phyloP scores from a whole-genome alignment of 139 green algal species.

The Chlorella vulgaris region DNA sequence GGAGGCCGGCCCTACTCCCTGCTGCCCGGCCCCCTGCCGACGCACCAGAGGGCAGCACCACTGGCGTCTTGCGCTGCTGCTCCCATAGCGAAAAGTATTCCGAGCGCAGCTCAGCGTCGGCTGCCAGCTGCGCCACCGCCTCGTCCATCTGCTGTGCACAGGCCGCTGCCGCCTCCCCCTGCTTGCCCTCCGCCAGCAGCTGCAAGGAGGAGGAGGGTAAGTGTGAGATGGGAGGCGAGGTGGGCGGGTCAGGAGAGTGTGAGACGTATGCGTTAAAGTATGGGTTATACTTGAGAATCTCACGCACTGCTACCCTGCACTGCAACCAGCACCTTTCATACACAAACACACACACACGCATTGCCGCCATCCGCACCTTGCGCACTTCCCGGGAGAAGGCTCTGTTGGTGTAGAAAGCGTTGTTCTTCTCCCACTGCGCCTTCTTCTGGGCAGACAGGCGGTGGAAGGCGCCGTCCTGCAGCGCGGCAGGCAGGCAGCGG shows the following conservation, averaged over 20 bases:
- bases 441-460: conserved; percentile 23
- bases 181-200: conserved; percentile 32
- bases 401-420: conserved; percentile 49
- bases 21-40: no score
- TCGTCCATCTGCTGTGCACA: conserved; percentile 43
- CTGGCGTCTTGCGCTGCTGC: conserved; percentile 35
- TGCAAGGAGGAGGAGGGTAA: background rate
- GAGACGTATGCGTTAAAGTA: no score
- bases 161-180: conserved; percentile 41
- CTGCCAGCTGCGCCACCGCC: conserved; percentile 17
- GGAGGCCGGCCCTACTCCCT: background rate
- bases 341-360: no score
- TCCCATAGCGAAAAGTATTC: conserved; percentile 51
- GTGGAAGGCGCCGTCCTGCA: conserved; percentile 44
- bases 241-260: no score
- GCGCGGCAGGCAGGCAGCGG: no score
- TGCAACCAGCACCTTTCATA: no score
- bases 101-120: conserved; percentile 24
- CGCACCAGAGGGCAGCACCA: conserved; percentile 25
- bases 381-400: conserved; percentile 36
- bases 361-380: conserved; percentile 12
- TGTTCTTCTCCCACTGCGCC: conserved; percentile 32
- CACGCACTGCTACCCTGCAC: no score
- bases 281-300: no score
- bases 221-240: no score